A percentile compares a stretch with the other conserved stretches of the same genome.
phyloP scores from a whole-genome alignment of 148 eudicot genomes.

The Cornus florida region DNA sequence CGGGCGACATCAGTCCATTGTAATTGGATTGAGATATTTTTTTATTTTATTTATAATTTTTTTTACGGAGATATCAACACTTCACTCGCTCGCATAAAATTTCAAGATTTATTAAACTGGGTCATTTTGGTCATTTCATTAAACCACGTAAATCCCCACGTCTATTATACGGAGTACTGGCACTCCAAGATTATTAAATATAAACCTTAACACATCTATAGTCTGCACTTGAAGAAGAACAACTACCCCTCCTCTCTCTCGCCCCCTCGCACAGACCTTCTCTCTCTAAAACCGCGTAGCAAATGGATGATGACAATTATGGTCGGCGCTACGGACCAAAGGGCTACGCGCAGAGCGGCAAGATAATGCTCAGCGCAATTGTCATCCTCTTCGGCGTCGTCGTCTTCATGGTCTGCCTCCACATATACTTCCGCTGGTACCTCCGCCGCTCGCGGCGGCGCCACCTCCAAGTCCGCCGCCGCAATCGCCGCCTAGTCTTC shows the following conservation, averaged over 20 bases:
- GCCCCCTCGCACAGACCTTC: neutral
- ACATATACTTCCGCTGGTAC: constrained; percentile 84
- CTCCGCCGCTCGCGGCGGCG: constrained; percentile 52
- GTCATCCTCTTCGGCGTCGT: constrained; percentile 64
- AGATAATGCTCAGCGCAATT: constrained; percentile 78
- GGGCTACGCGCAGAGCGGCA: constrained; percentile 63
- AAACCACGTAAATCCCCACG: constrained; percentile 44
- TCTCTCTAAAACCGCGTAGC: no score
- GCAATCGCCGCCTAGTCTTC: constrained; percentile 54
- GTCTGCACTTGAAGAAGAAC: no score
- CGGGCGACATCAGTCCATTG: no score
- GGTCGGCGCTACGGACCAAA: constrained; percentile 2
- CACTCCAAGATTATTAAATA: no score
- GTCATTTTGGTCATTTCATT: constrained; percentile 21
- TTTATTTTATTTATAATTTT: no score
- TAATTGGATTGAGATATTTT: no score
- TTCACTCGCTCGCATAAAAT: no score
- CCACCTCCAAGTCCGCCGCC: constrained; percentile 22
- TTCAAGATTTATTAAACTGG: neutral
- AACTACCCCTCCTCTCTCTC: neutral
- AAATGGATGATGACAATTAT: neutral
- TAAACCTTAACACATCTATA: neutral
- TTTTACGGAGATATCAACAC: no score
- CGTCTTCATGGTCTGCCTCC: constrained; percentile 62
- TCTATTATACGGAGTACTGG: neutral